phyloP scores from a whole-genome alignment of 305 asterid genomes.

The Solanum hybrid region DNA sequence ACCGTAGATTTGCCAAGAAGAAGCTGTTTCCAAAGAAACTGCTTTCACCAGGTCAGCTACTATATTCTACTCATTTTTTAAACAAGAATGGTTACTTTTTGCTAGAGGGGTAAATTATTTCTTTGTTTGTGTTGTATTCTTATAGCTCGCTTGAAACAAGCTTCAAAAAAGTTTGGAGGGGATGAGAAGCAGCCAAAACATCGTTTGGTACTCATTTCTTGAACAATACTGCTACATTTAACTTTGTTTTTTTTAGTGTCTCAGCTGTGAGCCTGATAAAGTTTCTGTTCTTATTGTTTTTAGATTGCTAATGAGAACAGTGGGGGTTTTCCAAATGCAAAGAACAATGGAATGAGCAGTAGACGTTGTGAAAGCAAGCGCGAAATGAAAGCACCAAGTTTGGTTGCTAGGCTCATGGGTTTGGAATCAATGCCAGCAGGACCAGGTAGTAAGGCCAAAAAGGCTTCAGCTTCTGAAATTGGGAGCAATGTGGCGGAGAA shows the following conservation, averaged over 20 bases:
- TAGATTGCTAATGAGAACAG: constrained; percentile 94
- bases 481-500: constrained; percentile 16
- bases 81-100: background rate
- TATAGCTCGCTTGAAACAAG: constrained; percentile 56
- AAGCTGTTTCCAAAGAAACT: constrained; percentile 73
- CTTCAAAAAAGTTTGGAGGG: constrained; percentile 68
- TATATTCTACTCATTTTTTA: background rate
- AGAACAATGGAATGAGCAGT: constrained; percentile 24
- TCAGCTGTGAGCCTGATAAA: background rate
- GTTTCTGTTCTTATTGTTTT: background rate
- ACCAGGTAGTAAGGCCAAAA: constrained; percentile 35
- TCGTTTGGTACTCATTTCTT: constrained; percentile 53
- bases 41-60: constrained; percentile 64
- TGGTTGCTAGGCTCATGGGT: constrained; percentile 98
- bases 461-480: constrained; percentile 18
- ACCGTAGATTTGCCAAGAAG: constrained; percentile 79
- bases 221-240: background rate
- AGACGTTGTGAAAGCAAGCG: constrained; percentile 27
- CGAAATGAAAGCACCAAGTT: constrained; percentile 57
- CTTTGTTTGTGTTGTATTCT: constrained; percentile 17
- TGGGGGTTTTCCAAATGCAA: constrained; percentile 69
- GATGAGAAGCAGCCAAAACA: constrained; percentile 80
- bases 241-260: background rate
- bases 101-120: background rate
- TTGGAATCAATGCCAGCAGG: constrained; percentile 78